phyloP scores from a whole-genome alignment of 2,329 filamentous ascomycete genomes.

The Boeremia exigua region DNA sequence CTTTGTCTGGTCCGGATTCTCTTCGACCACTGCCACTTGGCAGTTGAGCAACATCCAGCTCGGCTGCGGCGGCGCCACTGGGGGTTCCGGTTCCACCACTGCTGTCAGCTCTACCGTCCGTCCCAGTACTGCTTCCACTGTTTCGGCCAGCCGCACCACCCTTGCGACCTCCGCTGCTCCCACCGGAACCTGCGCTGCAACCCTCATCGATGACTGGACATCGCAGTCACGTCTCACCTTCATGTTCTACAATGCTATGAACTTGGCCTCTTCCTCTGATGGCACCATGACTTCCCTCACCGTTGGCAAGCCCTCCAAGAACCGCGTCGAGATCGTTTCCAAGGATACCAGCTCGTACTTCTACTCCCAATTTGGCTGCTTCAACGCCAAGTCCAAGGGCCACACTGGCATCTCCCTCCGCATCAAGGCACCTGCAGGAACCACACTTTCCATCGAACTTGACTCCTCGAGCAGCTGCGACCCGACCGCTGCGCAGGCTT shows the following conservation, averaged over 20 bases:
- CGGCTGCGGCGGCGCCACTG: conserved; percentile 45
- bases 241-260: conserved; percentile 65
- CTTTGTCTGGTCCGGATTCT: conserved; percentile 54
- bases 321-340: conserved; percentile 61
- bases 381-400: conserved; percentile 53
- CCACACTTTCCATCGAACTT: conserved; percentile 60
- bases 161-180: conserved; percentile 18
- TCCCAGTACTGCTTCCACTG: conserved; percentile 12
- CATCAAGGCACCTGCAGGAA: conserved; percentile 61
- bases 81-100: conserved; percentile 8
- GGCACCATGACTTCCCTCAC: conserved; percentile 63
- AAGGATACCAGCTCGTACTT: conserved; percentile 60
- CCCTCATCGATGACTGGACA: conserved; percentile 65
- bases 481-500: conserved; percentile 43
- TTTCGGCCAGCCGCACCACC: conserved; percentile 8
- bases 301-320: conserved; percentile 53
- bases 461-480: conserved; percentile 57
- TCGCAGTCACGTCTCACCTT: conserved; percentile 68
- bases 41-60: conserved; percentile 58
- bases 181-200: conserved; percentile 50
- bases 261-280: conserved; percentile 63
- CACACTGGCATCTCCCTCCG: conserved; percentile 64
- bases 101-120: conserved; percentile 11
- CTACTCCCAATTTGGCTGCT: conserved; percentile 63
- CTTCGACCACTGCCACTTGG: conserved; percentile 50